Evolutionary conservation across 371 early-diverging fungal genomes (phyloP), one percentile per base, ranked within the genome.

Genomic region (Apophysomyces trapeziformis): DNA sequence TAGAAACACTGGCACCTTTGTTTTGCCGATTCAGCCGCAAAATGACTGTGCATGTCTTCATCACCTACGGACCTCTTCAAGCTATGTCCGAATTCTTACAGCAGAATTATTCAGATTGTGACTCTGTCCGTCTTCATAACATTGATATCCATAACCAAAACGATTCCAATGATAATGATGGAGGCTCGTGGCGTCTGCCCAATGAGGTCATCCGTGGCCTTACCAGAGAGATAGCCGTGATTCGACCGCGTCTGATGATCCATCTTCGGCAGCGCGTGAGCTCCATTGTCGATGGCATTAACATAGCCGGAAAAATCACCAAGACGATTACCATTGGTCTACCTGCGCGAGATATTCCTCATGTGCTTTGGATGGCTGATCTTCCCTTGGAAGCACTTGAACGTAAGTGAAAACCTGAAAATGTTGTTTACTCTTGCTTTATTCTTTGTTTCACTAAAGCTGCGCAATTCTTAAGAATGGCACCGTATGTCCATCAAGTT

Each of bases 331-430:
- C 65, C 5, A 86, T 88, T 46, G 73, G 68, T 26, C 68, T 88
- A 16, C 81, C 80, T 11, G 63, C 82, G 5, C 69, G 79, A 45
- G 85, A 86, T 64, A 68, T 85, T 36, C 63, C 76, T 6, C 80
- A 86, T 65, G 72, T 74, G 13, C 61, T 58, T 8, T 87, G 87
- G 87, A 69, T 87, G 68, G 65, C 84, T 6, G 80, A 84, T 60
- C 69, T 88, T 11, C 76, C 89, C 1, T 44, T 86, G 8, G 68
- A 76, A 32, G 69, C 83, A 7, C 66, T 88, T 7, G 68, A 81
- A 68, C 72, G 88, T 88, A 84, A 74, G 81, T 64, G 13, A 41
- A 64, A 18, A 38, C 2, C 32, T 21, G 38, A 35, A 12, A 35
- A 36, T 63, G 16, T 7, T 58, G 7, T 45, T n/a, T 1, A 26